These are phyloP conservation scores for Glonium stellatum DNA, from an alignment of 495 filamentous ascomycete species.

Conservation along the genomic window DNA sequence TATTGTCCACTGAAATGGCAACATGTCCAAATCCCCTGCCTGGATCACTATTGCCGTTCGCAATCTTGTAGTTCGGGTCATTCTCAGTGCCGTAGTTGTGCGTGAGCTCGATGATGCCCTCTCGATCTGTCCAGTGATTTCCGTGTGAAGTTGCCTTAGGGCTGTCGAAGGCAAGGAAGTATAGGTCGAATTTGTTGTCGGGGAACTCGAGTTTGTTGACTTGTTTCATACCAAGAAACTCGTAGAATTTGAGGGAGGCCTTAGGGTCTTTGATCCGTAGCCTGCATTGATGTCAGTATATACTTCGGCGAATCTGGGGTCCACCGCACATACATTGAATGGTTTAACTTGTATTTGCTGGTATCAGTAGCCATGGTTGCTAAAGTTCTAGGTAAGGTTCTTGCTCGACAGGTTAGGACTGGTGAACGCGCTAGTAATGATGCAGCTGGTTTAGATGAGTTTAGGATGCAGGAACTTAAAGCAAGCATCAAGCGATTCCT, in stretches of 20 bases:
- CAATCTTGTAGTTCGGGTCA: conserved; percentile 72
- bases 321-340: conserved; percentile 14
- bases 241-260: conserved; percentile 88
- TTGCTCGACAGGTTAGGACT: background rate
- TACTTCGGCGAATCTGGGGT: background rate
- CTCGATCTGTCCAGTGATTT: conserved; percentile 68
- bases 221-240: conserved; percentile 82
- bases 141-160: conserved; percentile 53
- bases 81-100: conserved; percentile 96
- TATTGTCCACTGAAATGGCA: conserved; percentile 80
- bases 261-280: conserved; percentile 92
- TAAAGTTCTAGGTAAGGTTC: background rate
- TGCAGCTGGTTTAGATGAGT: background rate
- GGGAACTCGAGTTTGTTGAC: conserved; percentile 67
- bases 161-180: conserved; percentile 72
- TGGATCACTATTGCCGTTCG: conserved; percentile 85
- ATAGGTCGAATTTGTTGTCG: conserved; percentile 84
- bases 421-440: background rate
- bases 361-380: conserved; percentile 8
- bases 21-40: conserved; percentile 85
- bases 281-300: conserved; percentile 43
- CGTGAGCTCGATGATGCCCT: conserved; percentile 86
- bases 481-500: background rate
- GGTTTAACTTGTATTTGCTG: conserved; percentile 29
- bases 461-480: background rate